These are phyloP conservation scores for Prunus yedoensis DNA, from an alignment of 331 rosid species.

Conservation along the genomic window DNA sequence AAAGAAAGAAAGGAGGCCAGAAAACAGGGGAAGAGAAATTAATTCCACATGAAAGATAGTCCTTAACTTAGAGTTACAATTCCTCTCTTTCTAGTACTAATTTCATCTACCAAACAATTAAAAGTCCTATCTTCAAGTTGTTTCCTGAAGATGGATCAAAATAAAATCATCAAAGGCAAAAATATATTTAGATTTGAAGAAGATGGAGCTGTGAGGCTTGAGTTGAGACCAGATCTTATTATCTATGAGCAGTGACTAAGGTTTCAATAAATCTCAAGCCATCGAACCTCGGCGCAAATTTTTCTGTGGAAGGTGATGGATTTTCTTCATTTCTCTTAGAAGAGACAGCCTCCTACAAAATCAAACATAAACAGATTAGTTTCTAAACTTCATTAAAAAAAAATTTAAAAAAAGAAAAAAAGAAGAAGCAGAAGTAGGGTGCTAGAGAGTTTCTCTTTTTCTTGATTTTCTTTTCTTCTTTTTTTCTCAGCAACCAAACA, in stretches of 20 bases:
- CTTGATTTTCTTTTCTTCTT: too few relatives aligned
- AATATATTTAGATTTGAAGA: neutral
- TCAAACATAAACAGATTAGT: neutral
- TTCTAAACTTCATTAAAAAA: neutral
- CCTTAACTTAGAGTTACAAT: neutral
- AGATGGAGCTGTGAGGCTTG: neutral
- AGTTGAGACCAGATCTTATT: neutral
- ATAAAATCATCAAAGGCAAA: neutral
- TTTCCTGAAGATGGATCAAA: neutral
- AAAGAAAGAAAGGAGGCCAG: too few relatives aligned
- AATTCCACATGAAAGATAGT: neutral
- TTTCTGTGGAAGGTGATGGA: constrained; percentile 47
- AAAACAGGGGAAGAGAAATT: too few relatives aligned
- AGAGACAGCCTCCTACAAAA: constrained; percentile 41
- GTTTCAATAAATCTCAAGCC: constrained; percentile 88
- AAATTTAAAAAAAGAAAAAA: too few relatives aligned
- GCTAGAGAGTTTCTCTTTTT: neutral
- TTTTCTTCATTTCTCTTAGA: constrained; percentile 20
- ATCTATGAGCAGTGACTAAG: constrained; percentile 79
- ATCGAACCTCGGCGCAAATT: constrained; percentile 77
- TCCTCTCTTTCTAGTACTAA: neutral
- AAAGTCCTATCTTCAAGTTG: neutral
- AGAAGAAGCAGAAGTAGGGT: neutral
- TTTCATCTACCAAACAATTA: neutral
- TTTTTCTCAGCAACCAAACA: constrained; percentile 1